phyloP scores from a whole-genome alignment of 2,329 filamentous ascomycete genomes.

The Fusarium sp. region DNA sequence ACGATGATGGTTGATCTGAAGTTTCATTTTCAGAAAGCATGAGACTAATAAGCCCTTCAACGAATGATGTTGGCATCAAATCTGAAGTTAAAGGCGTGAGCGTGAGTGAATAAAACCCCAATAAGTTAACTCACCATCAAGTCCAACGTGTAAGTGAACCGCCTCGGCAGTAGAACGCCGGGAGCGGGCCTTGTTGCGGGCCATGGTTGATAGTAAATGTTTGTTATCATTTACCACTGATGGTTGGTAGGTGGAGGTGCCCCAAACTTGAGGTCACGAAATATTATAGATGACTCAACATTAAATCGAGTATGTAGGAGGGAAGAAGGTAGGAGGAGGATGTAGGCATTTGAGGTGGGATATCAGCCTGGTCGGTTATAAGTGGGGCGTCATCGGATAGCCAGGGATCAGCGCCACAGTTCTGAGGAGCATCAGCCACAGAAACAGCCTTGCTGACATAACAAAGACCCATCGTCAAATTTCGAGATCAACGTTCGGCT shows the following conservation, averaged over 20 bases:
- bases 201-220: constrained; percentile 18
- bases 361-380: constrained; percentile 39
- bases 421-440: not conserved
- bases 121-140: constrained; percentile 39
- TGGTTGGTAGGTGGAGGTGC: not conserved
- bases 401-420: constrained; percentile 25
- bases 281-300: constrained; percentile 2
- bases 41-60: constrained; percentile 37
- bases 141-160: constrained; percentile 27
- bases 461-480: constrained; percentile 42
- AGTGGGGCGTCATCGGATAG: constrained; percentile 17
- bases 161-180: not conserved
- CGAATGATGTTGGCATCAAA: constrained; percentile 36
- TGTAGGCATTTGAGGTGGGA: constrained; percentile 21
- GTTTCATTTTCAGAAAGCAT: constrained; percentile 21
- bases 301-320: constrained; percentile 25
- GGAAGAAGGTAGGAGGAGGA: constrained; percentile 28
- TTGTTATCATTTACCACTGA: not conserved
- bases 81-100: constrained; percentile 30
- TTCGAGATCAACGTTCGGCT: constrained; percentile 40
- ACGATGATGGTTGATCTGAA: constrained; percentile 8
- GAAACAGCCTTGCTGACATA: constrained; percentile 48
- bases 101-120: not conserved
- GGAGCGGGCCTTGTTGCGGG: constrained; percentile 13
- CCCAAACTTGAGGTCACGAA: not conserved